Evolutionary conservation across 495 filamentous ascomycete species (phyloP), one percentile per base, ranked within the genome.

Genomic region (Penicillium crystallinum): DNA sequence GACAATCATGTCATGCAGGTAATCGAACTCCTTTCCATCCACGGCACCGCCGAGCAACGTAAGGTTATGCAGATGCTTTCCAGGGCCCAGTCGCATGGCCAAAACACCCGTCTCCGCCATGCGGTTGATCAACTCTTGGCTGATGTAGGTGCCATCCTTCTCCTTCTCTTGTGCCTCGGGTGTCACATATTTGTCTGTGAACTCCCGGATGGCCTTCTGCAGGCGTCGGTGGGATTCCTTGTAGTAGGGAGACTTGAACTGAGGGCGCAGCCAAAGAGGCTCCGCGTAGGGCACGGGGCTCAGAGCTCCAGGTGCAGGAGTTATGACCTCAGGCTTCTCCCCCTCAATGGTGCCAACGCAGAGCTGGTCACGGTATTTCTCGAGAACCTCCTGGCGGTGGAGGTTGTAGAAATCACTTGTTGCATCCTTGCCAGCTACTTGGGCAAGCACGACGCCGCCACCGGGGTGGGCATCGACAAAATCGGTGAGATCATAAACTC

Each of bases 201-300:
- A 95, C 61, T 81, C 69, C 62, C 89, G 80, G 58, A 88, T 75
- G 31, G 84, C 88, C 59, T 79, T 81, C 69, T 87, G 87, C 49
- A 95, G 62, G 33, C 74, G 70, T 23, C 81, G 73, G 64, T 95
- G 89, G 54, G 78, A 85, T 19, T 91, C 88, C 37, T 81, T 89
- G 76, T 82, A 95, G 69, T 91, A 95, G 8, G 89, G 89, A 48
- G 76, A 86, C 70, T 86, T 88, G 77, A 90, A 93, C 58, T 82
- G 75, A 1, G 86, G 87, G 2, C 81, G 80, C 53, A 93, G 73
- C 90, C 90, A 95, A 43, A 88, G 70, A 4, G 87, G 86, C 66
- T 92, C 89, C 29, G 83, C 87, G 56, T 93, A 92, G 18, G 89
- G 89, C 0, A 93, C 85, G 14, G 79, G 67, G 51, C 84, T 88